Base-by-base conservation (phyloP, 257 asterid species). In the Solanum pennellii region DNA sequence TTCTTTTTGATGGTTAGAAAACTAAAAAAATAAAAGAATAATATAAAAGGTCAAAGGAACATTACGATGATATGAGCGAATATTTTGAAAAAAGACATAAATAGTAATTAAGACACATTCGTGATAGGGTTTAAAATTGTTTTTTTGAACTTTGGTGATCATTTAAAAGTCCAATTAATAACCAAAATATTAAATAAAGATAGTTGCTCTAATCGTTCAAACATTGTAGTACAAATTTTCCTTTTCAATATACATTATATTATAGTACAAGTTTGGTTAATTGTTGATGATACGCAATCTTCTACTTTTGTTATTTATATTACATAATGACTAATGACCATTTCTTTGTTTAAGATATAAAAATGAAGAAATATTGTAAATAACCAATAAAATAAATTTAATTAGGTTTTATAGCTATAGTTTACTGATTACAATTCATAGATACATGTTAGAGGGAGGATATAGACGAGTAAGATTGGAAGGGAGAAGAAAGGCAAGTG, bases 401-500 rank as follows among this genome's bases (percentile, higher is more conserved):
- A 49, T 49, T 5, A 49, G 21, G 21, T 15, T 49, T 49, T 1
- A 49, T 49, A 49, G 9, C 0, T 49, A 49, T 15, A 49, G 3
- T 49, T 49, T 49, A 9, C 1, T 49, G 6, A 49, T 49, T 49
- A 15, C 21, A 7, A 49, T 49, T 49, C 21, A 15, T 49, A 49
- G 59, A 14, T 49, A 49, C 0, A 49, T 15, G 1, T 47, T 47
- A 47, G 20, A 47, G 59, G 21, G 59, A 15, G 8, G 3, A 49
- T 18, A 5, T 14, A 15, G 8, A 20, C 0, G 21, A 0, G 0
- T 21, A 1, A 15, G 8, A 49, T 47, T 13, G 20, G 3, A 1
- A 49, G 0, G 13, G 8, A 47, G 59, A 21, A 14, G 20, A 49
- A 6, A 49, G 20, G 59, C 1, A 0, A 14, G 59, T 8, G 6